A percentile compares a stretch with the other conserved stretches of the same genome.
Conservation (phyloP, 2,329 filamentous ascomycete species). For the Neonectria neomacrospora region DNA sequence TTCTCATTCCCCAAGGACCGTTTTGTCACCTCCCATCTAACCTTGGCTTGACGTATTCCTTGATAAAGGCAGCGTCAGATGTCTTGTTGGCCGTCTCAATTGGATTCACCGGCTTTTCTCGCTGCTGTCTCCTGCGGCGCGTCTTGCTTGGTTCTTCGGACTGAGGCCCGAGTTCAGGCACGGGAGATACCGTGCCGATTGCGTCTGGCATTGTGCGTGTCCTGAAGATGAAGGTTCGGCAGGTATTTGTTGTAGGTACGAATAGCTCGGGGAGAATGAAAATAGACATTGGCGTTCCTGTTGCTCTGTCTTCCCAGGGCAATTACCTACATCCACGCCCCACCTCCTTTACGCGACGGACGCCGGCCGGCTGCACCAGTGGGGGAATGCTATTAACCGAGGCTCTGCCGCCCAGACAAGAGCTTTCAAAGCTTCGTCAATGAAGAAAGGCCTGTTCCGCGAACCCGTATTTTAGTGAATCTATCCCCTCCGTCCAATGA, state of each 20-base stretch:
- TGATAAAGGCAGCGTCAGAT: slow-evolving; percentile 60
- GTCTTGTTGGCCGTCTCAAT: slow-evolving; percentile 63
- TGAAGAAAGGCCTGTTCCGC: slow-evolving; percentile 19
- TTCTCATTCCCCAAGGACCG: background rate
- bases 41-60: slow-evolving; percentile 60
- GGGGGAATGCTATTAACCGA: slow-evolving; percentile 17
- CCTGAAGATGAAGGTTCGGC: background rate
- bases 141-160: slow-evolving; percentile 23
- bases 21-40: slow-evolving; percentile 40
- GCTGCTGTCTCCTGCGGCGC: slow-evolving; percentile 30
- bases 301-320: background rate
- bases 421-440: slow-evolving; percentile 35
- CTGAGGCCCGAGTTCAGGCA: background rate
- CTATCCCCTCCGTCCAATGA: slow-evolving; percentile 30
- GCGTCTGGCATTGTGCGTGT: slow-evolving; percentile 25
- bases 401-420: slow-evolving; percentile 22
- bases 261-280: background rate
- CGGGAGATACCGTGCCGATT: background rate
- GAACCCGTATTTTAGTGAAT: slow-evolving; percentile 20
- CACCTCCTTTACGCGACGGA: background rate
- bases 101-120: slow-evolving; percentile 42
- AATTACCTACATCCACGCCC: background rate
- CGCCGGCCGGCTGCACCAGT: background rate
- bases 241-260: background rate
- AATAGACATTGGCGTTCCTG: background rate